Base-by-base conservation (phyloP, 1,284 basidiomycete genomes). In the Ceratobasidium sp. region DNA sequence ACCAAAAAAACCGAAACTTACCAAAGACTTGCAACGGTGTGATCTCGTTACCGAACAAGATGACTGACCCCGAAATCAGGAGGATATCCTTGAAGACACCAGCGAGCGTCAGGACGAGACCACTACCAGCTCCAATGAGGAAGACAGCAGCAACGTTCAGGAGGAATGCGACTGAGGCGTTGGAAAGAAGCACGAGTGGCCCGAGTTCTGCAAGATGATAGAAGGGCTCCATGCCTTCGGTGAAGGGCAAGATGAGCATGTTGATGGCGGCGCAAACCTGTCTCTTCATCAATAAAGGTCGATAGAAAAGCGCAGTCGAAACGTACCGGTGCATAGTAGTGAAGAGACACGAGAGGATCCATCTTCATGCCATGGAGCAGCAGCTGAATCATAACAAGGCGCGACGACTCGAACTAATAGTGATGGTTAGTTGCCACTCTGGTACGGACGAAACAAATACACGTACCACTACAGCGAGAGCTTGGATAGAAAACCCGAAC, bases 11-110 rank as follows among this genome's bases (percentile, higher is more conserved):
- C 28, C 80, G 81, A 80, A 80, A 81, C 89, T 83, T 84, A 88
- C 95, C 97, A 82, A 98, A 86, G 51, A 98, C 88, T 84, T 99
- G 97, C 28, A 97, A 84, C 0, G 91, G 89, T 26, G 94, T 94
- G 81, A 99, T 91, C 33, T 85, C 83, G 49, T 90, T 89, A 60
- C 93, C 91, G 81, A 97, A 96, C 77, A 98, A 86, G 78, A 95
- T 84, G 75, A 97, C 96, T 2, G 93, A 94, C 65, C 95, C 96
- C 5, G 91, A 87, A 85, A 99, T 96, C 79, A 99, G 91, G 47
- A 99, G 88, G 79, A 99, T 98, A 83, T 99, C 96, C 89, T 95
- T 95, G 86, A 98, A 92, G 20, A 99, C 97, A 78, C 97, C 97
- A 7, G 97, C 95, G 11, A 99, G 89, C 1, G 97, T 99, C 79